A percentile compares a stretch with the other conserved stretches of the same genome.
Evolutionary conservation across 2,329 filamentous ascomycete species (phyloP).

Genomic region (Tolypocladium cylindrosporum): DNA sequence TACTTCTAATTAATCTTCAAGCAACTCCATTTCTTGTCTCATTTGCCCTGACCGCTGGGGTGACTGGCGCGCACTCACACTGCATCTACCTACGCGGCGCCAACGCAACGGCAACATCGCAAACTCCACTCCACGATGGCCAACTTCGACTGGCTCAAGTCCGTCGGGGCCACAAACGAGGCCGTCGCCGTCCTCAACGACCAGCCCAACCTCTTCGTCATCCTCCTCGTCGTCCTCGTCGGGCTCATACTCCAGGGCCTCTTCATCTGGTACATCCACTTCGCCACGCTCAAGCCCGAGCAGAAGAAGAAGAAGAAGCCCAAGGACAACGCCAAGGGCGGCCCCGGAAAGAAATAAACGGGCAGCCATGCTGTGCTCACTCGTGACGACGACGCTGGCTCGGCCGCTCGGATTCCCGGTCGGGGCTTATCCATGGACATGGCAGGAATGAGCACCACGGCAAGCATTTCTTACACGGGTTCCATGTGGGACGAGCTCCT

Average conservation of each 20-base stretch:
- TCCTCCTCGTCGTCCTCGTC: conserved; percentile 44
- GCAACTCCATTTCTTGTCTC: neutral
- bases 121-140: conserved; percentile 24
- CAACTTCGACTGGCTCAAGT: conserved; percentile 46
- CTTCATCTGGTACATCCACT: conserved; percentile 49
- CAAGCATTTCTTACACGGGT: neutral
- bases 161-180: conserved; percentile 46
- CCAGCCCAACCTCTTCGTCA: conserved; percentile 48
- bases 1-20: neutral
- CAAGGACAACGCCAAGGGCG: conserved; percentile 10
- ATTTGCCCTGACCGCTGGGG: neutral
- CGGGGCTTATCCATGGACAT: neutral
- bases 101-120: no score
- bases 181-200: conserved; percentile 52
- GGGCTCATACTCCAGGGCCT: conserved; percentile 33
- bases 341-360: neutral
- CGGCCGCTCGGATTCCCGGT: neutral
- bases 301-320: conserved; percentile 40
- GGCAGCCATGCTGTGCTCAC: neutral
- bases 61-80: neutral
- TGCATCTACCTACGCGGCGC: neutral
- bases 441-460: no score
- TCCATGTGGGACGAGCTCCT: neutral
- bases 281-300: conserved; percentile 49
- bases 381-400: neutral